Evolutionary conservation across 169 alveolate species (phyloP).

Genomic region (Cryptosporidium sp.): DNA sequence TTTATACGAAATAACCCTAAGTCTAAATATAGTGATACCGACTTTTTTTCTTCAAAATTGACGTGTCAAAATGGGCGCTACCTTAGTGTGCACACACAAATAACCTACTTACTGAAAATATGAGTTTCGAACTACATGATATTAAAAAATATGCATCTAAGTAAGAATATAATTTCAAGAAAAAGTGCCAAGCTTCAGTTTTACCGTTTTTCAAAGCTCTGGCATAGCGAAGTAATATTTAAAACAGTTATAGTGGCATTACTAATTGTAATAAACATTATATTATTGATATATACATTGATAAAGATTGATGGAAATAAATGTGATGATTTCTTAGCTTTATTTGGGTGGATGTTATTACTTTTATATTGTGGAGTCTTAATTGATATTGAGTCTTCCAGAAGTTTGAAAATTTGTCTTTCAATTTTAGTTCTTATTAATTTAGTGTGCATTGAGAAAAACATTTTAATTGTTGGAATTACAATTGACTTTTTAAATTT

Average conservation of each 20-base stretch:
- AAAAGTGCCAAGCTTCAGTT: slow-evolving; percentile 4
- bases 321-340: not conserved
- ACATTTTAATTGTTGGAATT: slow-evolving; percentile 18
- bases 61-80: slow-evolving; percentile 50
- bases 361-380: slow-evolving; percentile 26
- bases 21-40: slow-evolving; percentile 14
- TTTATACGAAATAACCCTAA: not conserved
- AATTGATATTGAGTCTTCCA: slow-evolving; percentile 37
- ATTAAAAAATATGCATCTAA: slow-evolving; percentile 36
- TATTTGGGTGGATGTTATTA: slow-evolving; percentile 25
- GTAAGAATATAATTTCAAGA: not conserved
- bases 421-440: slow-evolving; percentile 16
- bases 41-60: slow-evolving; percentile 5
- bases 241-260: slow-evolving; percentile 5
- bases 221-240: slow-evolving; percentile 28
- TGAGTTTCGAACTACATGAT: not conserved
- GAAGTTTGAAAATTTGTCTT: slow-evolving; percentile 20
- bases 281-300: slow-evolving; percentile 17
- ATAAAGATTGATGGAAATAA: not conserved
- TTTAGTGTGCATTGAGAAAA: slow-evolving; percentile 15
- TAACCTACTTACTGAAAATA: not conserved
- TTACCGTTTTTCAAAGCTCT: slow-evolving; percentile 11
- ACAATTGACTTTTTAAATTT: slow-evolving; percentile 48
- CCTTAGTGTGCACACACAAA: slow-evolving; percentile 53
- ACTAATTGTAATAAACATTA: not conserved